Base-by-base conservation (phyloP, 208 protist species). In the Blastocrithidia nonstop region DNA sequence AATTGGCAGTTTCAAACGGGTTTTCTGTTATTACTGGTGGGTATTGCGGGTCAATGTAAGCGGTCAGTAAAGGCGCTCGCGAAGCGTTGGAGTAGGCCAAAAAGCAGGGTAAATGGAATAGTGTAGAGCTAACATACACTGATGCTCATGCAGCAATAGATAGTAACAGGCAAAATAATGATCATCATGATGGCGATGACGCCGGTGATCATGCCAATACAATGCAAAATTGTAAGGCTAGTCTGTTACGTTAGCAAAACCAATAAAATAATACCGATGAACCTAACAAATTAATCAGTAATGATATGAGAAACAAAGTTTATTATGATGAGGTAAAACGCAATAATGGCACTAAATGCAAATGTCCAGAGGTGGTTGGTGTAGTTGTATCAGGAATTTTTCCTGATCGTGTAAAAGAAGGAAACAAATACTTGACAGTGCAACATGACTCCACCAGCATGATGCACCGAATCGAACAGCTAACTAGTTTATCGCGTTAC, bases 11-110 rank as follows among this genome's bases (percentile, higher is more conserved):
- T 13, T 31, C 43, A 25, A 25, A 54, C 41, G 66, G 66, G 32
- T 81, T 78, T 43, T 56, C 61, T 19, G 63, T 83, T 31, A 36
- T 77, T 26, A 83, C 62, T 5, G 72, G 72, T 24, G 72, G 77
- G 36, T 87, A 87, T 54, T 54, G 72, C 27, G 77, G 72, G 1
- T 80, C 72, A 9, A 87, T 87, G 77, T 67, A 82, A 58, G 77
- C 77, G 1, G 53, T 59, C 17, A 77, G 70, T 54, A 69, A 83
- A 45, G 77, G 72, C 3, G 77, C 77, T 0, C 58, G 66, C 37
- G 64, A 72, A 15, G 47, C 26, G 20, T 44, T 38, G n/a, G 45
- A 37, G 20, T 9, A 29, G 6, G 31, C 6, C 7, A 21, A 27
- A 13, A 31, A 26, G 0, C 39, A 45, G 25, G 20, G 5, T 6